Percentiles rank a stretch among this genome's conserved stretches.
phyloP scores from a whole-genome alignment of 176 grass and related monocot species.

The Zoysia japonica region DNA sequence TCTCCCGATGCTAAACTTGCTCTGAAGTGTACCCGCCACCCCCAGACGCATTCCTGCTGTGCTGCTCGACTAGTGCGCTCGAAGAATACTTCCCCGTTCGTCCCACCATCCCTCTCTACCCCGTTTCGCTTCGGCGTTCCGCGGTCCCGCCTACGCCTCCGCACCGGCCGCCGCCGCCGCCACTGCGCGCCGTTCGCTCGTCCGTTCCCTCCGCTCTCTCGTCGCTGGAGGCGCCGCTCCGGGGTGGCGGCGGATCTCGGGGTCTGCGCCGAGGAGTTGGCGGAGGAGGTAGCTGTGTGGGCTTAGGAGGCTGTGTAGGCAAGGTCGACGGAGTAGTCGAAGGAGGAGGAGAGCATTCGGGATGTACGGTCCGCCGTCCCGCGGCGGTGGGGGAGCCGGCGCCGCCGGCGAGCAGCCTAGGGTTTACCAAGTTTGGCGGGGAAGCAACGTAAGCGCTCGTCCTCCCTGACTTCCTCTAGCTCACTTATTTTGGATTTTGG shows the following conservation, averaged over 20 bases:
- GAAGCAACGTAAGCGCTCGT: constrained; percentile 84
- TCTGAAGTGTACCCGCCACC: constrained; percentile 12
- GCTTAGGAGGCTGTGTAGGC: background rate
- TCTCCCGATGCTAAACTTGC: constrained; percentile 38
- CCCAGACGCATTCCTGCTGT: background rate
- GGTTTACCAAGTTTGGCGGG: constrained; percentile 90
- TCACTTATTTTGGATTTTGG: background rate
- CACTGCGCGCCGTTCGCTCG: background rate
- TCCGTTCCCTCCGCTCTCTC: background rate
- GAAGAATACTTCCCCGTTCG: background rate
- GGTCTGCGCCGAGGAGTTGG: background rate
- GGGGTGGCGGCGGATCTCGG: constrained; percentile 14
- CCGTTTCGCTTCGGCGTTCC: constrained; percentile 13
- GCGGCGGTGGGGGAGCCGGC: constrained; percentile 25
- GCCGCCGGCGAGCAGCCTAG: constrained; percentile 58
- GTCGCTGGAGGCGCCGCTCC: background rate
- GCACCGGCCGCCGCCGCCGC: constrained; percentile 10
- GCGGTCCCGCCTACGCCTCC: background rate
- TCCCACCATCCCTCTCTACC: background rate
- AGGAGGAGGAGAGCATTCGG: background rate
- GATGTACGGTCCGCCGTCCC: constrained; percentile 78
- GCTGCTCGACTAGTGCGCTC: background rate
- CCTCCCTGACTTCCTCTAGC: background rate
- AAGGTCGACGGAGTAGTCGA: background rate
- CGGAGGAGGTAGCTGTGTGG: background rate